These are phyloP conservation scores for Phylloboletellus chloephorus DNA, from an alignment of 1,284 basidiomycete genomes.

Conservation along the genomic window DNA sequence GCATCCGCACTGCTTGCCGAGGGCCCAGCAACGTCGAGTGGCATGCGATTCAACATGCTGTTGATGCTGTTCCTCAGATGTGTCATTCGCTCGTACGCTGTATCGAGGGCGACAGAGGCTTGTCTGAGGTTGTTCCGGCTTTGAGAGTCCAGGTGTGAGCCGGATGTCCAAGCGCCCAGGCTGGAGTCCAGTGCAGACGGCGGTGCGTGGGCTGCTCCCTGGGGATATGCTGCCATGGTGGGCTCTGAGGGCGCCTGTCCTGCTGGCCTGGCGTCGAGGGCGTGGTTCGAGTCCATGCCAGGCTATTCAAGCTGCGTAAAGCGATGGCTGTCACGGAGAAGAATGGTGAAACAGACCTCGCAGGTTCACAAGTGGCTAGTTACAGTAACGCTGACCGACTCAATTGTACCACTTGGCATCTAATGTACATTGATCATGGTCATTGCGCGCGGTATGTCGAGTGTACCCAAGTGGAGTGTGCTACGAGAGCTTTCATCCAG, in stretches of 20 bases:
- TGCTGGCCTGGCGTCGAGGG: conserved; percentile 9
- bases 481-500: conserved; percentile 6
- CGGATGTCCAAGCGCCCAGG: conserved; percentile 13
- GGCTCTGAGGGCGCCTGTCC: conserved; percentile 12
- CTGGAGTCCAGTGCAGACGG: conserved; percentile 7
- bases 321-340: background rate
- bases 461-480: conserved; percentile 1
- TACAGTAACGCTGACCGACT: too few relatives aligned
- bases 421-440: conserved; percentile 13
- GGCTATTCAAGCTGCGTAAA: conserved; percentile 6
- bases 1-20: conserved; percentile 6
- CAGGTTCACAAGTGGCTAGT: background rate
- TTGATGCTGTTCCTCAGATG: conserved; percentile 44
- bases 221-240: conserved; percentile 12
- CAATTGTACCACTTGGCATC: too few relatives aligned
- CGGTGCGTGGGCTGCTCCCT: conserved; percentile 11
- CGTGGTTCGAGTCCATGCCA: conserved; percentile 21
- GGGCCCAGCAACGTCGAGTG: conserved; percentile 16
- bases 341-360: conserved; percentile 2
- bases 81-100: conserved; percentile 46
- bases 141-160: conserved; percentile 18
- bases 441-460: conserved; percentile 7
- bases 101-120: conserved; percentile 45
- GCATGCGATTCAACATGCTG: conserved; percentile 35
- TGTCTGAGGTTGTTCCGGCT: conserved; percentile 38